phyloP scores from a whole-genome alignment of 331 rosid genomes.

The Quercus tomentella region DNA sequence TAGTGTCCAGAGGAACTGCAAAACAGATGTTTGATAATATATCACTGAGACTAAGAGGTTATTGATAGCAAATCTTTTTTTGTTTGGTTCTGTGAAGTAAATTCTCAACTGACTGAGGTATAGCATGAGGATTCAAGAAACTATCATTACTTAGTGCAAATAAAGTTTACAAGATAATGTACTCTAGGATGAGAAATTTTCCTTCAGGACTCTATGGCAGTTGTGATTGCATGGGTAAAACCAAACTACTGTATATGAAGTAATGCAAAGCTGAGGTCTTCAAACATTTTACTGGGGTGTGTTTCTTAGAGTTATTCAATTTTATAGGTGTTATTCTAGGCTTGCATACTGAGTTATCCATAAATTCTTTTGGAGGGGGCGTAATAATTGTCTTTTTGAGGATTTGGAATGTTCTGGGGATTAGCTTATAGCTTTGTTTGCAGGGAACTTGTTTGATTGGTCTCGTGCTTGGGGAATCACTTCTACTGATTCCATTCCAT shows the following conservation, averaged over 20 bases:
- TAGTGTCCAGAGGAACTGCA: not conserved
- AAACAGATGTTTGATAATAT: conserved; percentile 32
- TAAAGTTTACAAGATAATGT: not conserved
- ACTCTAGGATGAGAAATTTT: not conserved
- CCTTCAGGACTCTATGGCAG: not conserved
- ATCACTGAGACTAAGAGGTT: conserved; percentile 1
- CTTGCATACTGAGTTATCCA: not conserved
- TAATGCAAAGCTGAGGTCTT: not conserved
- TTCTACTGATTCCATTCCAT: too few relatives aligned
- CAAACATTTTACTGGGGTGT: not conserved
- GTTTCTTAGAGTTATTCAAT: not conserved
- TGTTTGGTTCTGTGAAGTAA: not conserved
- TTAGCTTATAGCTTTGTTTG: too few relatives aligned
- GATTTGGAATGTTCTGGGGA: too few relatives aligned
- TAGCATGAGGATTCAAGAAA: not conserved
- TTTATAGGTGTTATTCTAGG: not conserved
- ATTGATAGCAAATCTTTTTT: not conserved
- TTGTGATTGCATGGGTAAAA: not conserved
- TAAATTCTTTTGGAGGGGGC: not conserved
- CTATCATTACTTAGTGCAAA: not conserved
- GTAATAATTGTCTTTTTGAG: too few relatives aligned
- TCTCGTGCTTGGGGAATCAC: too few relatives aligned
- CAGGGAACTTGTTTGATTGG: too few relatives aligned
- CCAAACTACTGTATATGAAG: not conserved
- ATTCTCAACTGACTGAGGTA: not conserved